Base-by-base conservation (phyloP, 306 rosid species). In the Gastrolobium bilobum region DNA sequence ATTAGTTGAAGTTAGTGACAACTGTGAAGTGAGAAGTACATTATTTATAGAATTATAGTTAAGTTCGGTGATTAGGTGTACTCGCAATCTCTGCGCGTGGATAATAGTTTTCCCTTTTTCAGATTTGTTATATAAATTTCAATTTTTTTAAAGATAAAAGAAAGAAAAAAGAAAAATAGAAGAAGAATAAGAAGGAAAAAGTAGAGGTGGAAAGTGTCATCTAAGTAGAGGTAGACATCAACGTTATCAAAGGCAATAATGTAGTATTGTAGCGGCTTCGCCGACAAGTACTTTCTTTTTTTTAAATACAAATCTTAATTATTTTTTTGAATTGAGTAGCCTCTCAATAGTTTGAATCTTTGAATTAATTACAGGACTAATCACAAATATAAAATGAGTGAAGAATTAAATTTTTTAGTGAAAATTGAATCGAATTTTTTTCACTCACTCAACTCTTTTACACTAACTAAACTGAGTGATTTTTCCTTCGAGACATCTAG, bases 21-120 rank as follows among this genome's bases (percentile, higher is more conserved):
- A 46, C 3, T 6, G 37, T 0, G 66, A 73, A 63, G 72, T 81
- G 73, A 71, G 78, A 68, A 46, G 7, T 34, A 4, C 35, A 54
- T 7, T 62, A 82, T 86, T 75, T 79, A 86, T 82, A 79, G 80
- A 82, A 82, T 75, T 79, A 86, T 82, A 79, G 80, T 68, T 60
- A 54, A 34, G 54, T 73, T 75, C 2, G 38, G 71, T 5, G 11
- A 7, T 39, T 40, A 3, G 7, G n/a, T 42, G 14, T 9, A 71
- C 57, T 57, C 77, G 57, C 77, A 10, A 2, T 0, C 48, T 64
- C 3, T 14, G 80, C 82, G 85, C 85, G 85, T 84, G 77, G n/a
- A 5, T 3, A 4, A 37, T 0, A 10, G 6, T 78, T 40, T 64
- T 38, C 1, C 4, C 6, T 40, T 56, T 42, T 40, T 29, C 10